Conservation (phyloP, 805 yeast genomes). For the Monosporozyma solicola region DNA sequence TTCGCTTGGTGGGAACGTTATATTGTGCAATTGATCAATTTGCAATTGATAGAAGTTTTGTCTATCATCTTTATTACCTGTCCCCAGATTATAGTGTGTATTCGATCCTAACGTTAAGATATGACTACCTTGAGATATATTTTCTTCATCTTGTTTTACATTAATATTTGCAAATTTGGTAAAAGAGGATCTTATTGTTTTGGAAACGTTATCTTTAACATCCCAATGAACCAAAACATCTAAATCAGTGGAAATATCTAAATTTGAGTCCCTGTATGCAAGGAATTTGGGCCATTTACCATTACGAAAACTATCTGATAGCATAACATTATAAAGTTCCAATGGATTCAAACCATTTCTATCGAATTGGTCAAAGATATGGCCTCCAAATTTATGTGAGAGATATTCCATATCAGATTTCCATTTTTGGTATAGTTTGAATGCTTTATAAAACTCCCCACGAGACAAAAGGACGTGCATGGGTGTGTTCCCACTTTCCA, state of each 20-base stretch:
- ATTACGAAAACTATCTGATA: not conserved
- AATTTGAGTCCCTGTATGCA: not conserved
- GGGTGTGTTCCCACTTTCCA: constrained; percentile 76
- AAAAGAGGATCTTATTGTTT: not conserved
- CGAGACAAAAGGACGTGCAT: constrained; percentile 50
- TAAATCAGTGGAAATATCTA: not conserved
- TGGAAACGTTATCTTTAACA: not conserved
- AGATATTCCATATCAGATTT: constrained; percentile 17
- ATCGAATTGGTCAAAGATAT: constrained; percentile 45
- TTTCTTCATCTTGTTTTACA: not conserved
- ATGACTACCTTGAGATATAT: constrained; percentile 36
- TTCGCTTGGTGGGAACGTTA: constrained; percentile 1
- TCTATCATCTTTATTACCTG: constrained; percentile 54
- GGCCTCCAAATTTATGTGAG: constrained; percentile 15
- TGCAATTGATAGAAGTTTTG: constrained; percentile 35
- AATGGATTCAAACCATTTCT: constrained; percentile 64
- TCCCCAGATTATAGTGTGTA: constrained; percentile 52
- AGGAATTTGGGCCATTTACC: not conserved
- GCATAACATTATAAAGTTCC: constrained; percentile 38
- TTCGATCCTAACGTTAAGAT: constrained; percentile 57
- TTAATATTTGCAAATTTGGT: constrained; percentile 6
- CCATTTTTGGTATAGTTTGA: constrained; percentile 22
- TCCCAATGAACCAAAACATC: not conserved
- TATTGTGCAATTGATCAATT: constrained; percentile 22
- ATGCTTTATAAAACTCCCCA: constrained; percentile 28